Conservation (phyloP, 176 grass and related monocot species). For the Musa beccarii region DNA sequence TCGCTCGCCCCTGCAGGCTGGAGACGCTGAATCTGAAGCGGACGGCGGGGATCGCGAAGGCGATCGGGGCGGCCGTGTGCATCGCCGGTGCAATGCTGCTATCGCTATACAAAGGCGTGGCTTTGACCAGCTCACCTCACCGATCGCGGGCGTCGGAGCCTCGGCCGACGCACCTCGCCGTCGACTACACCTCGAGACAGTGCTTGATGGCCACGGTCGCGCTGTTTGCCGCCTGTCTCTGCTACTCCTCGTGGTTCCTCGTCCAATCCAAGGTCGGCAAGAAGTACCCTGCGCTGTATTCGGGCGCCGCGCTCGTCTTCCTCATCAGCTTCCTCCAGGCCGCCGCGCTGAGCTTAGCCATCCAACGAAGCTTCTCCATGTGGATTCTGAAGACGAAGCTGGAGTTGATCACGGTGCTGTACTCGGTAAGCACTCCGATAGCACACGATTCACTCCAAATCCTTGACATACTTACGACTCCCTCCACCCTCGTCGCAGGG, state of each 20-base stretch:
- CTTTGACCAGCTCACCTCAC: neutral
- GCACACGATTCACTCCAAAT: too few species aligned
- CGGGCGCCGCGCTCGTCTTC: slow-evolving; percentile 8
- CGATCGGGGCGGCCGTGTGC: slow-evolving; percentile 42
- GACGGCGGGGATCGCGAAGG: slow-evolving; percentile 44
- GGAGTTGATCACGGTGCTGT: slow-evolving; percentile 7
- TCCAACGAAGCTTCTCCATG: neutral
- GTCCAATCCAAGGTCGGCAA: slow-evolving; percentile 5
- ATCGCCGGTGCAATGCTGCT: slow-evolving; percentile 46
- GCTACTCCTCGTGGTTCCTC: slow-evolving; percentile 10
- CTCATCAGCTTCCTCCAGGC: slow-evolving; percentile 13
- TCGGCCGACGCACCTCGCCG: neutral
- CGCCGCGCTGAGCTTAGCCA: slow-evolving; percentile 1
- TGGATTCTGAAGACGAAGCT: slow-evolving; percentile 12
- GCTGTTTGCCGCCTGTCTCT: neutral
- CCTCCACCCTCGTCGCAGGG: slow-evolving; percentile 28
- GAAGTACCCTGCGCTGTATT: slow-evolving; percentile 19
- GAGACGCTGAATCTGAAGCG: slow-evolving; percentile 56
- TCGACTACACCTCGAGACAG: neutral
- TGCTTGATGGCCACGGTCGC: neutral
- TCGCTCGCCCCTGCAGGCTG: slow-evolving; percentile 26
- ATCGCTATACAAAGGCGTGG: slow-evolving; percentile 47
- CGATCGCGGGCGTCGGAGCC: neutral
- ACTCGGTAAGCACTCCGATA: neutral
- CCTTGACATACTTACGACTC: too few species aligned